Evolutionary conservation across 2,329 filamentous ascomycete genomes (phyloP), one percentile per base, ranked within the genome.

Genomic region (Aciculosporium take): DNA sequence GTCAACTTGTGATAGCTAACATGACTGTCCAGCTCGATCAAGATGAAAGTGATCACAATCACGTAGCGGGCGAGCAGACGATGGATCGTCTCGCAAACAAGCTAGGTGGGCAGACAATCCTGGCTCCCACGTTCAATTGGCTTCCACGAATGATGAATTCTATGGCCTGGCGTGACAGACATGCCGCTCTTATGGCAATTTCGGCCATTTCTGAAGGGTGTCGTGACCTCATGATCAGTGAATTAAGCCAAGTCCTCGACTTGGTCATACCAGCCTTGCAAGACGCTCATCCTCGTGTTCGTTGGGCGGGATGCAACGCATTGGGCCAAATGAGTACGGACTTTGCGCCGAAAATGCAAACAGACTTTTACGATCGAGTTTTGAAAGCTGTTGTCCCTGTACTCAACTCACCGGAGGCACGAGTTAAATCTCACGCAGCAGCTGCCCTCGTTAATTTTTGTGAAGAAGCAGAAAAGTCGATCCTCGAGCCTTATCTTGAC

Each of bases 281-380:
- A 53, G 89, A 98, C 56, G 74, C 83, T 30, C 91, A 98, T 57
- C 84, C 91, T 31, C 84, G 91, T 56, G 91, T 98, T 42, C 81
- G 89, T 53, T 98, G 93, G 80, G 91, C 91, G 40, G 91, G 88
- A 27, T 98, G 91, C 68, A 96, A 98, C 57, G 91, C 91, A 32
- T 74, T 98, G n/a, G 91, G 91, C 23, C 91, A 98, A 63, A 98
- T 98, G 91, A 96, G 89, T 66, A 98, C 91, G 25, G 91, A 98
- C 57, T 98, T 98, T 60, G 89, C 93, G 10, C 88, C 88, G 10
- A 93, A 84, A 9, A 96, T 98, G 89, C 91, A 98, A 63, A 83
- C 85, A 51, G 91, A 94, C 53, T 94, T 94, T 61, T 91, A 94
- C 60, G 76, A 84, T 48, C 72, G 80, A 34, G 84, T 98, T 13